Base-by-base conservation (phyloP, 768 basidiomycete species). In the Termitomyces heimii region DNA sequence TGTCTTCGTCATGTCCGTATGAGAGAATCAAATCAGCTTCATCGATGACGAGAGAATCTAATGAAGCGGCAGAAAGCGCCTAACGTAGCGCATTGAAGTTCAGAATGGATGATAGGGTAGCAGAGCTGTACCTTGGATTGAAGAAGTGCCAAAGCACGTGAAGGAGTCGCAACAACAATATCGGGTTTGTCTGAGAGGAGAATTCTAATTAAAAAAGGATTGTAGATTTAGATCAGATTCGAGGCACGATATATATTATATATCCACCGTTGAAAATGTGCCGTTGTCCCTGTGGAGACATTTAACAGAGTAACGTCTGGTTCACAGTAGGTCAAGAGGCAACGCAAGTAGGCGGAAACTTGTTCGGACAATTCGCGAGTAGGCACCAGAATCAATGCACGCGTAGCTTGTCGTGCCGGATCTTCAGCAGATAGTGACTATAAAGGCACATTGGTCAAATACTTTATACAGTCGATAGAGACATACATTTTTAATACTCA, bases 1-100 rank as follows among this genome's bases (percentile, higher is more conserved):
- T 82, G 58, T 94, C 92, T 66, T 94, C 91, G 59, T 94, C 89
- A 62, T 98, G 93, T 3, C 97, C 97, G 68, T 98, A 99, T 0
- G 95, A 98, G 20, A 99, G 79, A 53, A 99, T 90, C 37, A 98
- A 82, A 68, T 98, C 97, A 24, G 97, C 97, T 73, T 99, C 97
- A 68, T 99, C 97, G 56, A 99, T 95, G 29, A 96, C 89, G 18
- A 99, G 82, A 5, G 90, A 89, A 46, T 93, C 89, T 31, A 98
- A 73, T 0, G 81, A 77, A 13, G 79, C 65, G 0, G 94, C 72
- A 3, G 77, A 79, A 8, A 98, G 75, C 0, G 84, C 75, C 89
- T 92, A 58, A 1, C 29, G 35, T 24, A 24, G 32, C 35, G 47
- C 24, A 32, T 54, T 28, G 46, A 29, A 16, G 18, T 47, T 55